Percentiles rank a stretch among this genome's conserved stretches.
These are phyloP conservation scores for Diaporthe eres DNA, from an alignment of 2,329 filamentous ascomycete species.

Conservation along the genomic window DNA sequence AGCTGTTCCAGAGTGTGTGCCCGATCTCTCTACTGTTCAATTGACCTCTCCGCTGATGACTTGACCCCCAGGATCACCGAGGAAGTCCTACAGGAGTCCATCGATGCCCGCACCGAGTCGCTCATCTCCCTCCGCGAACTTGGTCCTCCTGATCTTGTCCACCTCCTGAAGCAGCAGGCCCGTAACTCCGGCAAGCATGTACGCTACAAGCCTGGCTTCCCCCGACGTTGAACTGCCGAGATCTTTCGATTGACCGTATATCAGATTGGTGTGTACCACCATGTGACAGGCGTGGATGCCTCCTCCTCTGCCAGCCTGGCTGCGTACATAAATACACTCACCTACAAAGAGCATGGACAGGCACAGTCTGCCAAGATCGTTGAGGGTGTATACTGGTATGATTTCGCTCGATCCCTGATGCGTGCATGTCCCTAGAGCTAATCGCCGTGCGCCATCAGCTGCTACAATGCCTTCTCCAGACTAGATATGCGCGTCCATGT, in stretches of 20 bases:
- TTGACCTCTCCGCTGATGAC: constrained; percentile 42
- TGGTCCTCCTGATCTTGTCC: constrained; percentile 94
- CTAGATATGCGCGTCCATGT: constrained; percentile 99
- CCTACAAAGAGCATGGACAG: constrained; percentile 88
- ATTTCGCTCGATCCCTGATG: constrained; percentile 14
- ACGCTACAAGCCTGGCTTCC: constrained; percentile 35
- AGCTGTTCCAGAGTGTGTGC: constrained; percentile 80
- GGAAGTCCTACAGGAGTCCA: constrained; percentile 90
- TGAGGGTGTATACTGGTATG: constrained; percentile 93
- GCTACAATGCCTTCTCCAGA: constrained; percentile 99
- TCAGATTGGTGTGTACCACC: constrained; percentile 94
- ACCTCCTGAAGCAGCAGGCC: constrained; percentile 84
- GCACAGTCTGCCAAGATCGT: constrained; percentile 85
- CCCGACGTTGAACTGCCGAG: constrained; percentile 17
- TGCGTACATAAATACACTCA: constrained; percentile 98
- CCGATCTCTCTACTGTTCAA: constrained; percentile 23
- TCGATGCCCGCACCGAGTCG: constrained; percentile 93
- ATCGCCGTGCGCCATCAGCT: constrained; percentile 60
- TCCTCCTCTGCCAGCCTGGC: constrained; percentile 97
- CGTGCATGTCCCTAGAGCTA: constrained; percentile 30
- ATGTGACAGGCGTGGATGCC: constrained; percentile 96
- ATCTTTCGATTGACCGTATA: constrained; percentile 41
- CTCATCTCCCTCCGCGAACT: constrained; percentile 90
- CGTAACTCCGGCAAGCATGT: constrained; percentile 72
- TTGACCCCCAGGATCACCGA: constrained; percentile 82